These are phyloP conservation scores for Rhododendron griersonianum DNA, from an alignment of 148 eudicot genomes.

Conservation along the genomic window DNA sequence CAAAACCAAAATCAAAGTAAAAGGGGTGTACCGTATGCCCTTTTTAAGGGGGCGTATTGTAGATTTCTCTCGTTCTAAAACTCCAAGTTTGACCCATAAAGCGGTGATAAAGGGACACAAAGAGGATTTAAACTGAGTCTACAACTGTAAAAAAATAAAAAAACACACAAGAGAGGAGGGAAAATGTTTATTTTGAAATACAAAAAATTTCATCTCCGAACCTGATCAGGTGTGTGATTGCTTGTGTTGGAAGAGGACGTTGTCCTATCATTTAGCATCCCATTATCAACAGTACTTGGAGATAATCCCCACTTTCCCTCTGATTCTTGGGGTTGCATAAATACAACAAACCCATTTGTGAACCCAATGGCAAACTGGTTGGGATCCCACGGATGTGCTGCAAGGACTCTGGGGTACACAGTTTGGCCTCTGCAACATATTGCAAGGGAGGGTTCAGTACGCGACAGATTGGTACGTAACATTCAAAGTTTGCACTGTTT, in stretches of 20 bases:
- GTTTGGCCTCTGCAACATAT: slow-evolving; percentile 49
- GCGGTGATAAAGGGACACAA: too few species aligned
- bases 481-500: too few species aligned
- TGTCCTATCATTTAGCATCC: slow-evolving; percentile 46
- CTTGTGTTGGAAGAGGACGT: slow-evolving; percentile 64
- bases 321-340: too few species aligned
- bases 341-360: too few species aligned
- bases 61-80: too few species aligned
- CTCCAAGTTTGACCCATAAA: too few species aligned
- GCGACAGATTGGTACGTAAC: too few species aligned
- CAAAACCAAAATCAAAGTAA: too few species aligned
- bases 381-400: rapidly evolving
- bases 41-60: too few species aligned
- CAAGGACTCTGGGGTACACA: slow-evolving; percentile 53
- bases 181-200: background rate
- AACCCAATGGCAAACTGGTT: too few species aligned
- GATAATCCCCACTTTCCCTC: too few species aligned
- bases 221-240: slow-evolving; percentile 60
- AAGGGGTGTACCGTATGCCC: too few species aligned
- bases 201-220: slow-evolving; percentile 41
- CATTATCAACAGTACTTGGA: slow-evolving; percentile 23
- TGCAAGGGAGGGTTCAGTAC: background rate
- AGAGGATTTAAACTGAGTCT: background rate
- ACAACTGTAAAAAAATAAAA: background rate
- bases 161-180: background rate